Conservation (phyloP, 2,329 filamentous ascomycete genomes). For the Didymella arachidicola region DNA sequence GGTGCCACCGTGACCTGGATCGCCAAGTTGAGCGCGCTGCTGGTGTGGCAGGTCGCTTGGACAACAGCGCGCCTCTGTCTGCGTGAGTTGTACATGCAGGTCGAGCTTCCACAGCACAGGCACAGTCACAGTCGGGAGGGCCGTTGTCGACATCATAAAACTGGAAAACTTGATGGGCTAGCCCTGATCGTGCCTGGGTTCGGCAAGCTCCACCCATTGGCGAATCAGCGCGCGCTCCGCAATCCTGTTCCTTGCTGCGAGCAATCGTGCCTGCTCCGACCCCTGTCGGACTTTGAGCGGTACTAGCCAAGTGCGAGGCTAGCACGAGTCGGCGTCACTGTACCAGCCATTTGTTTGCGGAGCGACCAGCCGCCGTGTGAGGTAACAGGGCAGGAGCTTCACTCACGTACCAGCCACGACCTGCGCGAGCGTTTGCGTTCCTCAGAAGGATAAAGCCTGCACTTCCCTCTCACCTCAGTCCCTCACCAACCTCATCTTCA, state of each 20-base stretch:
- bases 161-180: constrained; percentile 19
- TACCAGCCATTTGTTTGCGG: constrained; percentile 30
- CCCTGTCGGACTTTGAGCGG: constrained; percentile 17
- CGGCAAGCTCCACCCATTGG: constrained; percentile 20
- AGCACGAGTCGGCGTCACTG: constrained; percentile 21
- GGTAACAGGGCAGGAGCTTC: constrained; percentile 22
- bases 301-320: constrained; percentile 1
- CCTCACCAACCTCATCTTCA: constrained; percentile 21
- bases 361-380: constrained; percentile 19
- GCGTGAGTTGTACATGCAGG: constrained; percentile 33
- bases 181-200: constrained; percentile 11
- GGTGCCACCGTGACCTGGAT: constrained; percentile 14
- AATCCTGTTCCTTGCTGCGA: constrained; percentile 24
- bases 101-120: constrained; percentile 1
- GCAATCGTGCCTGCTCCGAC: constrained; percentile 27
- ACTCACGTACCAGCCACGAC: constrained; percentile 22
- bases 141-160: constrained; percentile 32
- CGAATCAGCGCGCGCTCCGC: constrained; percentile 23
- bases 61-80: constrained; percentile 8
- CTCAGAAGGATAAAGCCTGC: constrained; percentile 18
- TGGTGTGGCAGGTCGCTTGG: constrained; percentile 25
- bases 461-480: constrained; percentile 17
- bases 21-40: constrained; percentile 8
- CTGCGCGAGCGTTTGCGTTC: constrained; percentile 20
- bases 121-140: constrained; percentile 1